Base-by-base conservation (phyloP, 2,329 filamentous ascomycete genomes). In the Xylaria hypoxylon region DNA sequence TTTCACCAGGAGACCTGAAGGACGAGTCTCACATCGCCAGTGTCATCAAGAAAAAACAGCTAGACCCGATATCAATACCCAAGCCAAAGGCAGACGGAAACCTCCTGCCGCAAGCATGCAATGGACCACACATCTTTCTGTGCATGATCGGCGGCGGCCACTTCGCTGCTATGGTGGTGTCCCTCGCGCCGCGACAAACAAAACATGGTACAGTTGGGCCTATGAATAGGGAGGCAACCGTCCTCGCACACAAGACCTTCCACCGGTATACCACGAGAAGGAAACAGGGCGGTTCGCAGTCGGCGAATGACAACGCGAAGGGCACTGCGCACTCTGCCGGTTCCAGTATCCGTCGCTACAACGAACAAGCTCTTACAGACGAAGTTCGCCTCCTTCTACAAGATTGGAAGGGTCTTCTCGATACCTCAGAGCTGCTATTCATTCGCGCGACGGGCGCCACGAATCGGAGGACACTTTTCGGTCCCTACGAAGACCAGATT, bases 61-160 rank as follows among this genome's bases (percentile, higher is more conserved):
- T 97, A 1, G 83, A 87, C 3, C 89, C 93, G 0, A 87, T 82
- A 75, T 79, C 80, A 47, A 82, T 79, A 62, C 84, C 79, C 35
- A 86, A 86, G 67, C 81, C 86, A 1, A 80, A 84, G 42, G 88
- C 87, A 63, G 89, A 89, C 53, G 87, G 88, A 2, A 81, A 83
- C 17, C 78, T 88, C 5, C 83, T 86, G 2, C 81, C 84, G 1
- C 80, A 86, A 10, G 82, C 83, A 3, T 88, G 90, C 75, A 87
- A 89, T 26, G 90, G 90, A 7, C 93, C 94, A 2, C 94, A 98
- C 77, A 89, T 97, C 56, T 98, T 99, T 77, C 86, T 99, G 53
- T 98, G 94, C 80, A 99, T 99, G 96, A 97, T 99, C 57, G 96
- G 96, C 26, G 96, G 96, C 66, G 96, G 96, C 0, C 96, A 99